Conservation (phyloP, 2,329 filamentous ascomycete species). For the Cytospora paraplurivora region DNA sequence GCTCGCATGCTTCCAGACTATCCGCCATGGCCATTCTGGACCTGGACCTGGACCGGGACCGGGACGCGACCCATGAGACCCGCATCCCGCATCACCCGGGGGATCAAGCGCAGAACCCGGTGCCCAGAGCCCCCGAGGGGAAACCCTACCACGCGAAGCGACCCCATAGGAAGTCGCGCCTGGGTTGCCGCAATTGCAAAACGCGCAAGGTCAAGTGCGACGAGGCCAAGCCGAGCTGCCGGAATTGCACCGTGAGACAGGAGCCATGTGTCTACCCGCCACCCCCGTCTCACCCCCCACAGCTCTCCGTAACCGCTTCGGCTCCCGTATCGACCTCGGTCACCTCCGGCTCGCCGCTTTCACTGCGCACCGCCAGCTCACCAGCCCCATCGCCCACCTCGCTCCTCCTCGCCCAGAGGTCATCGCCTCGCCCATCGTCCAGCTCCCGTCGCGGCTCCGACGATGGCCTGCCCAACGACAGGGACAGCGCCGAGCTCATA, state of each 20-base stretch:
- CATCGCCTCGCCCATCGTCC: not conserved
- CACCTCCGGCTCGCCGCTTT: constrained; percentile 23
- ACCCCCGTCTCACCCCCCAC: not conserved
- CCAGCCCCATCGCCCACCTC: constrained; percentile 10
- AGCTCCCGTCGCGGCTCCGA: constrained; percentile 24
- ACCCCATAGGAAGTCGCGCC: constrained; percentile 57
- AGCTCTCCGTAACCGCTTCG: constrained; percentile 28
- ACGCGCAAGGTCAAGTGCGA: constrained; percentile 58
- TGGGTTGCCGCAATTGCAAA: constrained; percentile 58
- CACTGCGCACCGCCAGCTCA: constrained; percentile 15
- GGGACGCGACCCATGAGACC: not conserved
- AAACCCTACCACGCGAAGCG: constrained; percentile 50
- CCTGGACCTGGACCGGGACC: constrained; percentile 1
- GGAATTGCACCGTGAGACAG: constrained; percentile 50
- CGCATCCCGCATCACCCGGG: constrained; percentile 5
- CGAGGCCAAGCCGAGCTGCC: constrained; percentile 52
- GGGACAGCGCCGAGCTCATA: constrained; percentile 36
- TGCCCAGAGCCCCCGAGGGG: constrained; percentile 20
- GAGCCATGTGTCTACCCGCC: constrained; percentile 51
- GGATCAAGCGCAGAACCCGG: constrained; percentile 8
- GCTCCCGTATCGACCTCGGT: constrained; percentile 14
- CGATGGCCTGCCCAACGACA: constrained; percentile 9
- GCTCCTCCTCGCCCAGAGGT: constrained; percentile 3
- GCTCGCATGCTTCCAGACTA: constrained; percentile 13
- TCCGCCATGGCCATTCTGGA: constrained; percentile 21